A percentile compares a stretch with the other conserved stretches of the same genome.
These are phyloP conservation scores for Cutaneotrichosporon sp. DNA, from an alignment of 1,284 basidiomycete species.

Conservation along the genomic window DNA sequence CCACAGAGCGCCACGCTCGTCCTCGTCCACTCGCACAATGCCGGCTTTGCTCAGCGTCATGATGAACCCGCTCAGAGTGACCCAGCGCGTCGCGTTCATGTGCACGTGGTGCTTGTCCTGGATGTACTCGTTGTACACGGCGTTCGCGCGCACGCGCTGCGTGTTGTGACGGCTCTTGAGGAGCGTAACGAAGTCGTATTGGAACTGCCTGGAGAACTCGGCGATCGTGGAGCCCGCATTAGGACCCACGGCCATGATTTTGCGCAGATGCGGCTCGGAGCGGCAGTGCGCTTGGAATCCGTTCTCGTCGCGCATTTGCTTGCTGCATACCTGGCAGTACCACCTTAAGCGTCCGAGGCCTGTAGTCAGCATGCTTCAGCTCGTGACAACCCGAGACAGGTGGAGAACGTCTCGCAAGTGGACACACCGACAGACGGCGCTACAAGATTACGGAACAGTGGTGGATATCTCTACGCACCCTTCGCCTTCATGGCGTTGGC, in stretches of 20 bases:
- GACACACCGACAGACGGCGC: too few species aligned
- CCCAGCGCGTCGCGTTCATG: constrained; percentile 99
- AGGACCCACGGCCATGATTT: constrained; percentile 94
- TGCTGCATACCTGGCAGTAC: constrained; percentile 96
- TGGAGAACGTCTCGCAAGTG: too few species aligned
- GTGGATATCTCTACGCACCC: too few species aligned
- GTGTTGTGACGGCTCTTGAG: constrained; percentile 75
- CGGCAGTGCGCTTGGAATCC: constrained; percentile 60
- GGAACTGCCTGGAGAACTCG: constrained; percentile 83
- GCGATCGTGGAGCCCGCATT: constrained; percentile 85
- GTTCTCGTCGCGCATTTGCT: constrained; percentile 86
- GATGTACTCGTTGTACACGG: constrained; percentile 97
- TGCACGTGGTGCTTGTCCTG: constrained; percentile 90
- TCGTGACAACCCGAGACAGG: too few species aligned
- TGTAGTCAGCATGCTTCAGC: constrained; percentile 13
- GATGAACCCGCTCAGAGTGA: constrained; percentile 88
- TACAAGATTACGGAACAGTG: too few species aligned
- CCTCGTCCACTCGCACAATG: constrained; percentile 89
- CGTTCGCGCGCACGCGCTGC: constrained; percentile 87
- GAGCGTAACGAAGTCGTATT: constrained; percentile 83
- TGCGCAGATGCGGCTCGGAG: constrained; percentile 66
- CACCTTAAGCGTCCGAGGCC: constrained; percentile 83
- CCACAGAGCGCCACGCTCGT: constrained; percentile 89
- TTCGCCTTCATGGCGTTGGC: constrained; percentile 96
- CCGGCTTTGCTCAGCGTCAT: constrained; percentile 86